Percentiles rank a stretch among this genome's conserved stretches.
phyloP scores from a whole-genome alignment of 805 yeast species.

The Saccharomycopsis sp. region DNA sequence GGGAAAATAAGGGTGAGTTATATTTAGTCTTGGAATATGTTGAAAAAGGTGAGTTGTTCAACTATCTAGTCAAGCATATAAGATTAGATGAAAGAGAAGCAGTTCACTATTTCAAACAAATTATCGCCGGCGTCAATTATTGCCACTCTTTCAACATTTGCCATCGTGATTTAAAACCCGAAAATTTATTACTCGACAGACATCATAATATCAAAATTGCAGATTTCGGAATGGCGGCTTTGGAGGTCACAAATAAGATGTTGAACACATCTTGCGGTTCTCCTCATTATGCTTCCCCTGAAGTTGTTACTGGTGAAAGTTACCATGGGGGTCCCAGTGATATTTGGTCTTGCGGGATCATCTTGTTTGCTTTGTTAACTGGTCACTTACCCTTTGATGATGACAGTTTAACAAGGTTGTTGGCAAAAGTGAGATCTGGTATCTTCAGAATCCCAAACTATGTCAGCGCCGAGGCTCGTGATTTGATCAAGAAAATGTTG shows the following conservation, averaged over 20 bases:
- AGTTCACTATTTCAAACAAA: conserved; percentile 78
- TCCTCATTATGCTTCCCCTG: conserved; percentile 98
- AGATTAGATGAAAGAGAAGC: conserved; percentile 86
- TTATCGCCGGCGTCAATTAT: conserved; percentile 72
- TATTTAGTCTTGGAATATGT: conserved; percentile 90
- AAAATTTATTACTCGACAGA: conserved; percentile 69
- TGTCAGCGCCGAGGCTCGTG: conserved; percentile 77
- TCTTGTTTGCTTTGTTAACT: conserved; percentile 83
- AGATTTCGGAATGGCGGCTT: conserved; percentile 98
- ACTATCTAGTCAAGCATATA: conserved; percentile 81
- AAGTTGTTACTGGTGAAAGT: conserved; percentile 87
- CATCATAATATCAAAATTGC: conserved; percentile 89
- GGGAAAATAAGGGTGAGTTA: conserved; percentile 77
- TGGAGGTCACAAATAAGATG: conserved; percentile 72
- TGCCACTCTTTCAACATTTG: conserved; percentile 83
- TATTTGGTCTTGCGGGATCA: conserved; percentile 97
- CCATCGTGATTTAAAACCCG: conserved; percentile 82
- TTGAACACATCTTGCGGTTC: conserved; percentile 96
- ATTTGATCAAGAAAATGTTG: conserved; percentile 72
- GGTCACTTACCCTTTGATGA: conserved; percentile 97
- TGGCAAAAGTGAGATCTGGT: conserved; percentile 88
- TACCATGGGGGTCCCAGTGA: conserved; percentile 97
- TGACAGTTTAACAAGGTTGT: conserved; percentile 79
- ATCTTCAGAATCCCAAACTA: conserved; percentile 74
- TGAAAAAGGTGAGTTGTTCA: conserved; percentile 95